Evolutionary conservation across 345 rosid genomes (phyloP).

Genomic region (Geranium rotundifolium): DNA sequence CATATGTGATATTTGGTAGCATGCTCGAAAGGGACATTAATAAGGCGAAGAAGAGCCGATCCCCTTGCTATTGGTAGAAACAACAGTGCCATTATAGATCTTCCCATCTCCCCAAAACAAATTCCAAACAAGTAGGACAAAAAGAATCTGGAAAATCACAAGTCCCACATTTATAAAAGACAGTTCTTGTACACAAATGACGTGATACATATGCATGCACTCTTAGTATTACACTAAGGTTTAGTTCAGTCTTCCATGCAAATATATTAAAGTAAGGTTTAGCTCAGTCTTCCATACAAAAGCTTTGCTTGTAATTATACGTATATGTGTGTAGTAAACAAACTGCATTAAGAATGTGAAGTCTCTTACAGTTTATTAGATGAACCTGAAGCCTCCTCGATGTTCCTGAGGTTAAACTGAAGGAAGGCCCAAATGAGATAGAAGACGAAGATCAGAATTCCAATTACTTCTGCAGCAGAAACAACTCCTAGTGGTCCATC

Average conservation of each 20-base stretch:
- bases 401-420: constrained; percentile 42
- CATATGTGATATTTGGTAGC: constrained; percentile 85
- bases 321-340: too few species aligned
- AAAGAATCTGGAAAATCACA: constrained; percentile 23
- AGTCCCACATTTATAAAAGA: too few species aligned
- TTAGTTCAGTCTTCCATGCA: too few species aligned
- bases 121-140: constrained; percentile 43
- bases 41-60: constrained; percentile 67
- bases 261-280: too few species aligned
- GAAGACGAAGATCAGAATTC: neutral
- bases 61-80: constrained; percentile 86
- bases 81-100: constrained; percentile 54
- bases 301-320: neutral
- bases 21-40: constrained; percentile 85
- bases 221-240: too few species aligned
- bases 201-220: neutral
- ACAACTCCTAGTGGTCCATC: constrained; percentile 54
- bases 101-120: constrained; percentile 63
- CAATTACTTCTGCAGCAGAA: constrained; percentile 3
- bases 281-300: too few species aligned
- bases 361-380: neutral
- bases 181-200: too few species aligned
- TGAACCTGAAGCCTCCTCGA: constrained; percentile 22
- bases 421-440: constrained; percentile 11
- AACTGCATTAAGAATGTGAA: too few species aligned